Base-by-base conservation (phyloP, 2,329 filamentous ascomycete genomes). In the Cladosporium halotolerans region DNA sequence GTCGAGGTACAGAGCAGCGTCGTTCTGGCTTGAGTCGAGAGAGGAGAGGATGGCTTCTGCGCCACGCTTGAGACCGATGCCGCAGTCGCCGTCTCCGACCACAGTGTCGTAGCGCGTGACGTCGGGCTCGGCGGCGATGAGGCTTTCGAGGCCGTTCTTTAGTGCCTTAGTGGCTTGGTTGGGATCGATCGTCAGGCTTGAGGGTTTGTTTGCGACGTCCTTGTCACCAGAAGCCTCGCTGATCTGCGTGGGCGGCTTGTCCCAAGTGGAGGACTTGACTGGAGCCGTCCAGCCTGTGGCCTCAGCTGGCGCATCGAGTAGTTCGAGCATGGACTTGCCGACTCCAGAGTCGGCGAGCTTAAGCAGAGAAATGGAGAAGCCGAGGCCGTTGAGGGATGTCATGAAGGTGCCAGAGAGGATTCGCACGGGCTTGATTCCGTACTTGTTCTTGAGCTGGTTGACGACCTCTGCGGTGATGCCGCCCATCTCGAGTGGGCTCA, bases 51-150 rank as follows among this genome's bases (percentile, higher is more conserved):
- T 71, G 14, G 60, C 82, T 77, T 95, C 85, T n/a, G 90, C 89
- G 45, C 90, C 90, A 57, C 89, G 83, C 74, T 89, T 89, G 57
- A 96, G 75, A 4, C 89, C 89, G 54, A 89, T 88, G 9, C 90
- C 90, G 64, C 90, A 96, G 70, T 96, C 90, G 44, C 90, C 90
- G 66, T 96, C 90, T 40, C 90, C 90, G 19, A 95, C 89, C 10
- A 93, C 82, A 0, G 89, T 95, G 65, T 88, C 85, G 64, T 79
- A 88, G 52, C 73, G 78, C 9, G 85, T 88, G 52, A 88, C 74
- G 40, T 84, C 77, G 8, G 82, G 78, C 63, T 88, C 85, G 1
- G 78, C 84, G 0, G 74, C 76, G 57, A 89, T 79, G 11, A 90
- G 73, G 34, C 74, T 76, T 45, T 85, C 72, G 13, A 89, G 73